Conservation (phyloP, 202 grass and related monocot genomes). For the Zoysia matrella region DNA sequence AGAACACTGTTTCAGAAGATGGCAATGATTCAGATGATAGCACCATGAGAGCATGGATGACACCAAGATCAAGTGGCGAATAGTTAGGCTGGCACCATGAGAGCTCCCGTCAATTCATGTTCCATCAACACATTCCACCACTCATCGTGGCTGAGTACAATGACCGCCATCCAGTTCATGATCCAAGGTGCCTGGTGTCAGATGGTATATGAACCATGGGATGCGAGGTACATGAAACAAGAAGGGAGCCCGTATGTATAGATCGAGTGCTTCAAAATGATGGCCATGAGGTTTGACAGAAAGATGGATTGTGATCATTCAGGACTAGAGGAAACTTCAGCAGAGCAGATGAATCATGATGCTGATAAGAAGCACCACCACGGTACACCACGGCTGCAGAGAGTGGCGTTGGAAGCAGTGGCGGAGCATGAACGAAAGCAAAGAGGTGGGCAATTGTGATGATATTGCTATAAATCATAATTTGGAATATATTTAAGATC, state of each 20-base stretch:
- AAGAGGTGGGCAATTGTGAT: no score
- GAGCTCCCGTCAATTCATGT: constrained; percentile 23
- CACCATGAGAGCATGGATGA: background rate
- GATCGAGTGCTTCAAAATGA: constrained; percentile 16
- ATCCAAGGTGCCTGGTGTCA: constrained; percentile 11
- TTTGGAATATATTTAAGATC: no score
- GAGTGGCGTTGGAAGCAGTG: no score
- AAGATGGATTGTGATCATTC: background rate
- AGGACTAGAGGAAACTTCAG: constrained; percentile 13
- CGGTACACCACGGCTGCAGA: background rate
- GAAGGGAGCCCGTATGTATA: background rate
- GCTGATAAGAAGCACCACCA: background rate
- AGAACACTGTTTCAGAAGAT: background rate
- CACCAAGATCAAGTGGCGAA: no score
- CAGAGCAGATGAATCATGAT: background rate
- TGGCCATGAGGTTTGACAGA: background rate
- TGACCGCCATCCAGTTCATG: constrained; percentile 14
- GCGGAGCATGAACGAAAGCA: no score
- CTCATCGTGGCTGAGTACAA: background rate
- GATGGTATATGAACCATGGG: background rate
- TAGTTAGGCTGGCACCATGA: constrained; percentile 28
- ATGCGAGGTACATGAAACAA: background rate
- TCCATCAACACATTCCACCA: background rate
- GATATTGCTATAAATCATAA: no score
- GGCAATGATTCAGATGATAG: constrained; percentile 23